Evolutionary conservation across 1,139 yeast species (phyloP).

Genomic region (Pneumocystis jirovecii): DNA sequence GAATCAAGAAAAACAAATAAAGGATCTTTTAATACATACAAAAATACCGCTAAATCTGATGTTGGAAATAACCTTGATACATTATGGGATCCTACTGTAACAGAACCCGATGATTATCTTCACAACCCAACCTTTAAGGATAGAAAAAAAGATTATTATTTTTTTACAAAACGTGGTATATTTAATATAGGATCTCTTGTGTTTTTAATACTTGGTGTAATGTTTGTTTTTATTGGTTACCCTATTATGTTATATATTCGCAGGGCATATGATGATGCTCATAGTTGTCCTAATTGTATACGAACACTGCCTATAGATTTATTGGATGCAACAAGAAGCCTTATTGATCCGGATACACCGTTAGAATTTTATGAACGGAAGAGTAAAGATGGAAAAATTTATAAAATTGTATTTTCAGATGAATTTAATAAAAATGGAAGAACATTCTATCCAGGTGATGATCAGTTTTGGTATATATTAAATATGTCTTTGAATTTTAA

Average conservation of each 20-base stretch:
- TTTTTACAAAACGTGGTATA: conserved; percentile 10
- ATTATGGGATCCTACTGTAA: conserved; percentile 10
- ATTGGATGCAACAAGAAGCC: conserved; percentile 43
- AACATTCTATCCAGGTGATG: conserved; percentile 70
- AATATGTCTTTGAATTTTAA: not conserved
- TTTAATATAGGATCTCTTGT: conserved; percentile 10
- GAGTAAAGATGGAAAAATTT: conserved; percentile 41
- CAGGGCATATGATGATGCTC: conserved; percentile 3
- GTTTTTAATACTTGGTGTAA: conserved; percentile 6
- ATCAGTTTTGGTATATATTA: conserved; percentile 45
- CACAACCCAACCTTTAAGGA: conserved; percentile 10
- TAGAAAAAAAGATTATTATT: conserved; percentile 5
- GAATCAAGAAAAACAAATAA: not conserved
- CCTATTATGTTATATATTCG: conserved; percentile 13
- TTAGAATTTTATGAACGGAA: conserved; percentile 32
- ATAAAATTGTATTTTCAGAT: conserved; percentile 66
- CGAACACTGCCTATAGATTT: conserved; percentile 26
- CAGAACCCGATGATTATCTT: conserved; percentile 11
- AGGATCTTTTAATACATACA: not conserved
- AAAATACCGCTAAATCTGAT: not conserved
- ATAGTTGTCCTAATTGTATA: conserved; percentile 12
- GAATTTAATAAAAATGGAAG: conserved; percentile 74
- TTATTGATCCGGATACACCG: conserved; percentile 76
- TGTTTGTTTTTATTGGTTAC: conserved; percentile 9
- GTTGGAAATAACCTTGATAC: not conserved